Percentiles rank a stretch among this genome's conserved stretches.
These are phyloP conservation scores for Albizia julibrissin DNA, from an alignment of 306 rosid genomes.

Conservation along the genomic window DNA sequence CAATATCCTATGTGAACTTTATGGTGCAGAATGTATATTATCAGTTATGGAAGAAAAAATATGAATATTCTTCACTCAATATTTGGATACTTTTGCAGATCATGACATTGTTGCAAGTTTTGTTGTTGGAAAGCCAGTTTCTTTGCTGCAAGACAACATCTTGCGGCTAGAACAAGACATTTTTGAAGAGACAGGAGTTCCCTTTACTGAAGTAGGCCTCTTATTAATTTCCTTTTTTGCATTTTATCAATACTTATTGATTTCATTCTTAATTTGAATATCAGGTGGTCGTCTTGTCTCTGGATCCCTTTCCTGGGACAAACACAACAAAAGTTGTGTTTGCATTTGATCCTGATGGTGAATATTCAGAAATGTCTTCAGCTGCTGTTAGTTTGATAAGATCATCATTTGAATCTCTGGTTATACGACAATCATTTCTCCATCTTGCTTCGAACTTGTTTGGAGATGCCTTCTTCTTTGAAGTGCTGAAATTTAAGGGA, in stretches of 20 bases:
- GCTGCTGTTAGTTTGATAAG: slow-evolving; percentile 62
- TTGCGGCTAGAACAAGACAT: slow-evolving; percentile 62
- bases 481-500: slow-evolving; percentile 81
- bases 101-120: slow-evolving; percentile 83
- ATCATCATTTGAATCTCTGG: slow-evolving; percentile 48
- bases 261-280: slow-evolving; percentile 24
- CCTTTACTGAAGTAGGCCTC: slow-evolving; percentile 58
- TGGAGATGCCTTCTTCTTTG: slow-evolving; percentile 59
- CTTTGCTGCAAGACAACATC: slow-evolving; percentile 64
- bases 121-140: slow-evolving; percentile 49
- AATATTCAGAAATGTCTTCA: slow-evolving; percentile 47
- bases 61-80: slow-evolving; percentile 16
- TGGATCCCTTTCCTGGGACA: slow-evolving; percentile 48
- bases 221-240: slow-evolving; percentile 13
- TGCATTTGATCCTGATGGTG: slow-evolving; percentile 55
- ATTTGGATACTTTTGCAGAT: slow-evolving; percentile 47
- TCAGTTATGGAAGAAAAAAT: background rate
- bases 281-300: slow-evolving; percentile 71
- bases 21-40: slow-evolving; percentile 7
- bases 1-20: slow-evolving; percentile 4
- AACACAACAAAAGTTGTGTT: slow-evolving; percentile 73
- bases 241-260: slow-evolving; percentile 24
- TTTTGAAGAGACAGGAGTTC: slow-evolving; percentile 59
- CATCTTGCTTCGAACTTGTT: slow-evolving; percentile 62
- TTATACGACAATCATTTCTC: slow-evolving; percentile 46